Evolutionary conservation across 164 flowering plant genomes (phyloP), one percentile per base, ranked within the genome.

Genomic region (Stephania cephalantha): DNA sequence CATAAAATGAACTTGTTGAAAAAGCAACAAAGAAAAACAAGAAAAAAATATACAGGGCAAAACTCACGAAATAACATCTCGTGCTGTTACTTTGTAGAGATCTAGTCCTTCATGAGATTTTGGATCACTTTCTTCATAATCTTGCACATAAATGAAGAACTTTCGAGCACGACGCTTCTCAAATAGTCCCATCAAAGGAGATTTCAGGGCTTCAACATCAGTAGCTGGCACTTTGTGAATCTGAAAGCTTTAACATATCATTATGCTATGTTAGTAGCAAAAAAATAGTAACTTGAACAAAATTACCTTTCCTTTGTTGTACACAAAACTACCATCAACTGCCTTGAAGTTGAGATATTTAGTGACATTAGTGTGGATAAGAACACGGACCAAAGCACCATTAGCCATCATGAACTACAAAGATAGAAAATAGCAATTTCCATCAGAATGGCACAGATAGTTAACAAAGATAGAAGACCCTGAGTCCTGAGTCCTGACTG

Each of bases 301-400:
- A 76, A 68, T 35, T 79, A 93, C 98, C 94, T 95, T 95, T 31
- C 89, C 91, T 77, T 95, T 91, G 82, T 95, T 92, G 90, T 93
- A 95, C 70, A 95, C 99, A 84, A 90, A 93, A 81, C 99, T 92
- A 30, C 98, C 98, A 84, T 95, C 99, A 17, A 95, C 98, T 72
- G 92, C 99, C 85, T 95, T 93, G 79, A 95, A 95, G 76, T 92
- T 87, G 74, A 95, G 85, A 77, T 95, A 93, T 82, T 93, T 95
- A 7, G 99, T 93, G 13, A 95, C 99, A 81, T 91, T 87, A 20
- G 98, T 89, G 82, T 95, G 99, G 84, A 95, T 92, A 46, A 95
- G 97, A 74, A 88, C 89, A 29, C 94, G 97, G 1, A 95, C 98
- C 80, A 95, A 76, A 74, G 78, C 76, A 68, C 97, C 99, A 85